Conservation (phyloP, 129 eudicot genomes). For the Centrapalus pauciflorus region DNA sequence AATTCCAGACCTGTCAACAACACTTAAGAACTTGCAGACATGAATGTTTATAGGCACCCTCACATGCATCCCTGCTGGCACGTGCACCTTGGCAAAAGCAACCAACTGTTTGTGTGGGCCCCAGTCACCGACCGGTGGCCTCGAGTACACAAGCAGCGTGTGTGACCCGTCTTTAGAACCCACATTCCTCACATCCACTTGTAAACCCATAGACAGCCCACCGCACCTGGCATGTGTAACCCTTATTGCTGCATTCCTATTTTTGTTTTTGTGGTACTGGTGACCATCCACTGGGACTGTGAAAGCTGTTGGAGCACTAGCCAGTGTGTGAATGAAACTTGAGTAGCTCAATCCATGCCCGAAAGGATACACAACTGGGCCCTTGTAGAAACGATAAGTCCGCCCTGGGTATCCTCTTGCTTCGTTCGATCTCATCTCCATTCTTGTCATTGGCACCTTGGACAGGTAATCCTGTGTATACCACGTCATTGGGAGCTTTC, state of each 20-base stretch:
- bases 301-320: slow-evolving; percentile 44
- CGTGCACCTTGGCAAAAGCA: slow-evolving; percentile 50
- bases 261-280: slow-evolving; percentile 45
- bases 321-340: slow-evolving; percentile 43
- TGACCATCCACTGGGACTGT: slow-evolving; percentile 60
- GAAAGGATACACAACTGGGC: slow-evolving; percentile 73
- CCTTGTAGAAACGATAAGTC: slow-evolving; percentile 71
- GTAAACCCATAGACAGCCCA: slow-evolving; percentile 38
- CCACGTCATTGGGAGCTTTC: slow-evolving; percentile 90
- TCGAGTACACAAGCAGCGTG: slow-evolving; percentile 62
- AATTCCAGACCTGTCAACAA: slow-evolving; percentile 64
- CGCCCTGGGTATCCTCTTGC: slow-evolving; percentile 63
- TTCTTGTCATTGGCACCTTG: slow-evolving; percentile 73
- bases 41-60: slow-evolving; percentile 50
- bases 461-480: slow-evolving; percentile 70
- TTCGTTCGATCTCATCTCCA: slow-evolving; percentile 68
- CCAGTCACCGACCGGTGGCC: slow-evolving; percentile 68
- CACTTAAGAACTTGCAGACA: slow-evolving; percentile 68
- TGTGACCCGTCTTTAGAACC: slow-evolving; percentile 78
- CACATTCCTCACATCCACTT: slow-evolving; percentile 49
- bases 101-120: slow-evolving; percentile 76
- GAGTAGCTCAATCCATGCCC: slow-evolving; percentile 86
- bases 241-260: slow-evolving; percentile 42
- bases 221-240: slow-evolving; percentile 63
- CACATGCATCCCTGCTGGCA: slow-evolving; percentile 38